These are phyloP conservation scores for Juglanconis sp. DNA, from an alignment of 2,329 filamentous ascomycete species.

Conservation along the genomic window DNA sequence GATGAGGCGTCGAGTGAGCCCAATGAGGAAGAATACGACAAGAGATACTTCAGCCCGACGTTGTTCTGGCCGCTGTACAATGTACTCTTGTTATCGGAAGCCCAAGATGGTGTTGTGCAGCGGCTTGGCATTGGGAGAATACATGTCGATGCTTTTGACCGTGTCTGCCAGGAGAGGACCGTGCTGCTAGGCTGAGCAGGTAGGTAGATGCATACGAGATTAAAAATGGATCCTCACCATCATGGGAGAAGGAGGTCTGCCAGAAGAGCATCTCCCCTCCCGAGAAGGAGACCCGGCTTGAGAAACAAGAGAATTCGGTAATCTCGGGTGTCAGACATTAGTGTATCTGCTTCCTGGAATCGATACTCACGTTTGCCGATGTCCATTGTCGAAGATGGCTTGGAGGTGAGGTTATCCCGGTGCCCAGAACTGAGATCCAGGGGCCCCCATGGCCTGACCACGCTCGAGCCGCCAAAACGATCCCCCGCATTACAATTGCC, in stretches of 20 bases:
- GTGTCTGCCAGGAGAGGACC: neutral
- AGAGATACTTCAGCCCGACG: neutral
- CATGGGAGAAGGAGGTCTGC: too few relatives aligned
- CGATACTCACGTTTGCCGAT: too few relatives aligned
- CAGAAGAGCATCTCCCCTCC: too few relatives aligned
- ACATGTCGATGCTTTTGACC: slow-evolving; percentile 10
- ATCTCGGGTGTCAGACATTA: too few relatives aligned
- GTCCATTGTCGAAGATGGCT: too few relatives aligned
- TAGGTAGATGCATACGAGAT: too few relatives aligned
- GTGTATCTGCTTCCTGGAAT: too few relatives aligned
- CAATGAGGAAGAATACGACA: slow-evolving; percentile 2
- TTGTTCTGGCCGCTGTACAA: slow-evolving; percentile 8
- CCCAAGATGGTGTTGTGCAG: slow-evolving; percentile 3
- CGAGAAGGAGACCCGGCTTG: too few relatives aligned
- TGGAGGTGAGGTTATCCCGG: neutral
- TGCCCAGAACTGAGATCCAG: neutral
- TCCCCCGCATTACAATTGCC: slow-evolving; percentile 15
- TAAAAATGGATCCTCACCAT: neutral
- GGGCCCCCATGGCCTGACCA: too few relatives aligned
- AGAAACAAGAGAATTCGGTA: too few relatives aligned
- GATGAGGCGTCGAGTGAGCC: too few relatives aligned
- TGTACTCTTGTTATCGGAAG: slow-evolving; percentile 6
- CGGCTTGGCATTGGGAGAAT: slow-evolving; percentile 12
- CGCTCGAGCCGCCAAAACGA: neutral
- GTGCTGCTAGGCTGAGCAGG: neutral